These are phyloP conservation scores for Colletotrichum ledebouriae DNA, from an alignment of 2,329 filamentous ascomycete species.

Conservation along the genomic window DNA sequence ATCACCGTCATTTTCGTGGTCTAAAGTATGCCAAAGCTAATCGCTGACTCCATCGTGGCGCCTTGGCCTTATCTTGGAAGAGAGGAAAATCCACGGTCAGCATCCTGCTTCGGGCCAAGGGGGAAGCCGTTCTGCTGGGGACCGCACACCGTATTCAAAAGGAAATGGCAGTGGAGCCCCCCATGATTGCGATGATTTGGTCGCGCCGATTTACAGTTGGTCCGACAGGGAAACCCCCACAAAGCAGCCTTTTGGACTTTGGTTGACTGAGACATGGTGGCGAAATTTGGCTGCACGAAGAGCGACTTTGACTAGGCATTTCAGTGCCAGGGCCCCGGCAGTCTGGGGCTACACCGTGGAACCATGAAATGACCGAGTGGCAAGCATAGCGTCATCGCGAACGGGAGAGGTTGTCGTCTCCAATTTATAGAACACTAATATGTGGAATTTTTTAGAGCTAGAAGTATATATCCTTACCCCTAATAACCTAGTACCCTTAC, in stretches of 20 bases:
- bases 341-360: conserved; percentile 24
- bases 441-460: no score
- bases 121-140: conserved; percentile 1
- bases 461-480: no score
- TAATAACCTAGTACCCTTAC: no score
- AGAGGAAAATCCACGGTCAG: conserved; percentile 20
- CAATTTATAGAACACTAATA: no score
- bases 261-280: conserved; percentile 13
- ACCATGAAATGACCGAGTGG: conserved; percentile 33
- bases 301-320: conserved; percentile 12
- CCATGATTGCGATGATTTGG: conserved; percentile 39
- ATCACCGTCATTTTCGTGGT: conserved; percentile 21
- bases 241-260: conserved; percentile 6
- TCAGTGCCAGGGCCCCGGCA: conserved; percentile 14
- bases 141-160: conserved; percentile 1
- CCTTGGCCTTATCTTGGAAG: conserved; percentile 32
- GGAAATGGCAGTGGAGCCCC: conserved; percentile 38
- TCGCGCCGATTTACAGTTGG: conserved; percentile 25
- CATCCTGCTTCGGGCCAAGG: not conserved
- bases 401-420: not conserved
- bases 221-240: conserved; percentile 26
- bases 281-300: conserved; percentile 4
- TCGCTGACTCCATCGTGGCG: conserved; percentile 26
- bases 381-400: no score
- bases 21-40: conserved; percentile 10